Percentiles rank a stretch among this genome's conserved stretches.
Conservation (phyloP, 768 basidiomycete species). For the Lentinula edodes region DNA sequence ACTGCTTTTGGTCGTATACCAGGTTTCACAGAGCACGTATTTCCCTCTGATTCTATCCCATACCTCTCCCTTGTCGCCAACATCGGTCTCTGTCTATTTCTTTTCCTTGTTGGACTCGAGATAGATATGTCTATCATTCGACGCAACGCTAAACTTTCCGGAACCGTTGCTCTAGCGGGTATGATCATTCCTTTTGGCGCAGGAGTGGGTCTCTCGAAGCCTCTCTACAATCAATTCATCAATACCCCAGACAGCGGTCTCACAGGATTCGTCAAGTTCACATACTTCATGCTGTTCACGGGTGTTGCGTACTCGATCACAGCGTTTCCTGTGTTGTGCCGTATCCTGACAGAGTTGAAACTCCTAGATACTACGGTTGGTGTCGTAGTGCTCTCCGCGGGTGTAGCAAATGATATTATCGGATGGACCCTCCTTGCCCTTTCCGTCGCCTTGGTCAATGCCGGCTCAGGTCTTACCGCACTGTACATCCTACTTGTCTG, state of each 20-base stretch:
- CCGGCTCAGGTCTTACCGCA: slow-evolving; percentile 75
- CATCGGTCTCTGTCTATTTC: slow-evolving; percentile 82
- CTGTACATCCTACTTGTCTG: slow-evolving; percentile 80
- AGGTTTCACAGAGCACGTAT: slow-evolving; percentile 81
- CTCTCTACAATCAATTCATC: slow-evolving; percentile 74
- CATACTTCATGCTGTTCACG: slow-evolving; percentile 91
- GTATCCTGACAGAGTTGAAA: slow-evolving; percentile 88
- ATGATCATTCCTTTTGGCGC: slow-evolving; percentile 87
- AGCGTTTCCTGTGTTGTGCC: slow-evolving; percentile 80
- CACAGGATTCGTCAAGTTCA: slow-evolving; percentile 49
- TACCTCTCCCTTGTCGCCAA: slow-evolving; percentile 86
- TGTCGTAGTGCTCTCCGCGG: slow-evolving; percentile 87
- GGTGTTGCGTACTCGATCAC: slow-evolving; percentile 90
- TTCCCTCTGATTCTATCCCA: slow-evolving; percentile 64
- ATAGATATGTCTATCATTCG: slow-evolving; percentile 78
- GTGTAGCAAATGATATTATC: slow-evolving; percentile 83
- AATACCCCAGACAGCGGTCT: slow-evolving; percentile 21
- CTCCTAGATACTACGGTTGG: slow-evolving; percentile 90
- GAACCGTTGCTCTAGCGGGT: slow-evolving; percentile 71
- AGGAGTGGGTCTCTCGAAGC: slow-evolving; percentile 58
- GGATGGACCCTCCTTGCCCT: slow-evolving; percentile 89
- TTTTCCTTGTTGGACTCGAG: slow-evolving; percentile 91
- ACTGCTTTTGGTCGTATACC: slow-evolving; percentile 73
- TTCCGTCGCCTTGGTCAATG: slow-evolving; percentile 89
- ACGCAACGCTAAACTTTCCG: slow-evolving; percentile 65